These are phyloP conservation scores for Chaetothyriales sp. DNA, from an alignment of 2,329 filamentous ascomycete species.

Conservation along the genomic window DNA sequence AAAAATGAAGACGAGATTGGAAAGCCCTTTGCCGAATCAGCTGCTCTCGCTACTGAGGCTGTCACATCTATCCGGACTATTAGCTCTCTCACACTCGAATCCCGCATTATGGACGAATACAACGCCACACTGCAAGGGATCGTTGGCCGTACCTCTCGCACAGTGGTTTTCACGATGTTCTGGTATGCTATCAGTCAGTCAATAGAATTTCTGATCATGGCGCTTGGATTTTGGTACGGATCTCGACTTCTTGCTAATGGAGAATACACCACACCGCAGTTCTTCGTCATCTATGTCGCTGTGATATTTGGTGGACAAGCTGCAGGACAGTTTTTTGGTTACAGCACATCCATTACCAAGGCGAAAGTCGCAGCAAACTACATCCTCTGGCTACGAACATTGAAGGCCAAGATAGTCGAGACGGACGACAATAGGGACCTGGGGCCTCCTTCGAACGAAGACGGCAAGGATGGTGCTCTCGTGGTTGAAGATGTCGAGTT, in stretches of 20 bases:
- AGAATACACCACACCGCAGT: slow-evolving; percentile 28
- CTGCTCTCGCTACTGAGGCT: slow-evolving; percentile 38
- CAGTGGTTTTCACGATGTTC: slow-evolving; percentile 19
- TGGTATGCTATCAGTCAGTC: slow-evolving; percentile 24
- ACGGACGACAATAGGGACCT: slow-evolving; percentile 29
- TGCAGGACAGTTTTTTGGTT: slow-evolving; percentile 20
- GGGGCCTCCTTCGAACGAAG: slow-evolving; percentile 19
- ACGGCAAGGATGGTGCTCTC: slow-evolving; percentile 25
- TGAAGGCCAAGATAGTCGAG: slow-evolving; percentile 32
- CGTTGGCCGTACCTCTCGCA: slow-evolving; percentile 14
- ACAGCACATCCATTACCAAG: slow-evolving; percentile 37
- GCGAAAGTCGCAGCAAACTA: slow-evolving; percentile 38
- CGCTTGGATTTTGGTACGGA: slow-evolving; percentile 44
- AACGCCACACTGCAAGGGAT: slow-evolving; percentile 18
- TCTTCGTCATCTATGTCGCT: slow-evolving; percentile 35
- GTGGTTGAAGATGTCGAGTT: slow-evolving; percentile 35
- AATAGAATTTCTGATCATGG: slow-evolving; percentile 20
- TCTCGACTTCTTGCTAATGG: slow-evolving; percentile 41
- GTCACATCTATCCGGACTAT: slow-evolving; percentile 38
- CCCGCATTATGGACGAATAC: slow-evolving; percentile 25
- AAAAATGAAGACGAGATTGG: slow-evolving; percentile 35
- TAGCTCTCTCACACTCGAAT: slow-evolving; percentile 36
- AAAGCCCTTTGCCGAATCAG: slow-evolving; percentile 34
- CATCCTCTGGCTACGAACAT: slow-evolving; percentile 35
- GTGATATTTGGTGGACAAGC: slow-evolving; percentile 27